A percentile compares a stretch with the other conserved stretches of the same genome.
These are phyloP conservation scores for Furcasterigmium furcatum DNA, from an alignment of 2,329 filamentous ascomycete species.

Conservation along the genomic window DNA sequence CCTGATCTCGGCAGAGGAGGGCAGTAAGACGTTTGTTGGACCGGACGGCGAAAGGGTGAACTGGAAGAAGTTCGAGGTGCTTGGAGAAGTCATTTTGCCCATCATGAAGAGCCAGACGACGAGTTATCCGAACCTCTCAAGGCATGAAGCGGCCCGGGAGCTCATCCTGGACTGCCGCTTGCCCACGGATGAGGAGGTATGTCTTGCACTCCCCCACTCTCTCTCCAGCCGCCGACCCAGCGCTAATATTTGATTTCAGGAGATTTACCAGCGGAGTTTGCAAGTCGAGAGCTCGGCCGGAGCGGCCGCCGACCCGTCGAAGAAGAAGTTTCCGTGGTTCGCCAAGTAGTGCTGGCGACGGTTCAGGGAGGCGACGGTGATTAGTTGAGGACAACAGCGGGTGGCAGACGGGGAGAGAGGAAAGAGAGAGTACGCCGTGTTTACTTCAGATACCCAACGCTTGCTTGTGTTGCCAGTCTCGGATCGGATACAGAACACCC, in stretches of 20 bases:
- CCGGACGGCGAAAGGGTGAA: conserved; percentile 75
- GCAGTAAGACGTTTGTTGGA: conserved; percentile 84
- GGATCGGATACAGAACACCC: no score
- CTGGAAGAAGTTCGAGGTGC: conserved; percentile 97
- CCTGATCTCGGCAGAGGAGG: conserved; percentile 87
- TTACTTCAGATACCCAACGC: neutral
- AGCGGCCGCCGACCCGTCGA: conserved; percentile 42
- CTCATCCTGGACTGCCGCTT: conserved; percentile 81
- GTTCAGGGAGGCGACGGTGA: neutral
- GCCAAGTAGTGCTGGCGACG: conserved; percentile 38
- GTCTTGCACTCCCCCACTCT: conserved; percentile 23
- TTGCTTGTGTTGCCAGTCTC: neutral
- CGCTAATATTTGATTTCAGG: conserved; percentile 37
- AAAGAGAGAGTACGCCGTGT: no score
- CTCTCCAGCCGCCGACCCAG: neutral
- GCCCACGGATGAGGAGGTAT: conserved; percentile 82
- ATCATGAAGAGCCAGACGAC: conserved; percentile 89
- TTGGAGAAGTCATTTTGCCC: conserved; percentile 86
- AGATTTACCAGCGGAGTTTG: conserved; percentile 61
- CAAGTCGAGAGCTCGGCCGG: conserved; percentile 52
- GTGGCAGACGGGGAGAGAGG: no score
- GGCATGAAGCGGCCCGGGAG: conserved; percentile 67
- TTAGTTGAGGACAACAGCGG: neutral
- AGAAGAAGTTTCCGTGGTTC: conserved; percentile 68
- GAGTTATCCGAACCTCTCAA: conserved; percentile 70